Conservation (phyloP, 139 green algal species). For the Chlorella sp. region DNA sequence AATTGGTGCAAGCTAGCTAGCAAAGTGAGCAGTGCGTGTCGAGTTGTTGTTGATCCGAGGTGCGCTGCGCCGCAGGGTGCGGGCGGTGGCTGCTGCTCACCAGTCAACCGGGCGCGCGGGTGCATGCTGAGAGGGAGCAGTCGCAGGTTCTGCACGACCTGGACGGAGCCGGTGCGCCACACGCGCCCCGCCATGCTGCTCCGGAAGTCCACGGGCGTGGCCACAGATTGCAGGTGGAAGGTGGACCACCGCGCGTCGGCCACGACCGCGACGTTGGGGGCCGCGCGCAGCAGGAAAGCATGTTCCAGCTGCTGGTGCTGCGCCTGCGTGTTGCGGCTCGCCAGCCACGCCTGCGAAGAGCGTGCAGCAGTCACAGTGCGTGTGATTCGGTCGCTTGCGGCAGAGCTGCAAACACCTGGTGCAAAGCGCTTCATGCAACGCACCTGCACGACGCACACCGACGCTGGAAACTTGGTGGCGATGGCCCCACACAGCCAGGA, state of each 20-base stretch:
- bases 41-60: too few relatives aligned
- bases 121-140: constrained; percentile 38
- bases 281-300: neutral
- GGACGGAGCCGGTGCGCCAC: constrained; percentile 26
- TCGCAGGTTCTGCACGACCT: constrained; percentile 43
- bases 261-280: neutral
- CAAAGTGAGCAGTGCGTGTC: neutral
- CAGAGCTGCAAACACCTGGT: too few relatives aligned
- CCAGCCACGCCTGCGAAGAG: too few relatives aligned
- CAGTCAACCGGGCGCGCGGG: constrained; percentile 24
- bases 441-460: neutral
- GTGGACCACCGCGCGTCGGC: too few relatives aligned
- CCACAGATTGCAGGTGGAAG: too few relatives aligned
- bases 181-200: constrained; percentile 42
- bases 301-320: too few relatives aligned
- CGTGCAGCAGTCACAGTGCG: too few relatives aligned
- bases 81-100: neutral
- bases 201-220: constrained; percentile 18
- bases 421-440: too few relatives aligned
- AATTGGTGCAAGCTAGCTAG: neutral
- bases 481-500: neutral
- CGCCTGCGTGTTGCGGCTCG: too few relatives aligned
- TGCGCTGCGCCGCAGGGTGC: neutral
- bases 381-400: too few relatives aligned
- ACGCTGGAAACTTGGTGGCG: neutral